Evolutionary conservation across 805 yeast species (phyloP), one percentile per base, ranked within the genome.

Genomic region (Candida chilensis): DNA sequence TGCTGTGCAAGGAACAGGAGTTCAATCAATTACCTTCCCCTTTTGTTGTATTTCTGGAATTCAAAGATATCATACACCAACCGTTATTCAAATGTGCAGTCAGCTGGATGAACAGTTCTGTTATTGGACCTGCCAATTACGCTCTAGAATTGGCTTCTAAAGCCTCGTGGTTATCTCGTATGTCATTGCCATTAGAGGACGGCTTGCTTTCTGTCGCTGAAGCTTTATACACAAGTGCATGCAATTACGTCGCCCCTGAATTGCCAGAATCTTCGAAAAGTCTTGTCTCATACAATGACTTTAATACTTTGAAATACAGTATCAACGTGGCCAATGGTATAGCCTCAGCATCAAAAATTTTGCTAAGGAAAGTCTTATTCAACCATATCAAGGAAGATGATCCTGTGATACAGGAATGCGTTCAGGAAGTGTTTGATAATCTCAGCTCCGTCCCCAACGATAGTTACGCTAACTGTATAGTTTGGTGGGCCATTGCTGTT

Each of bases 41-140:
- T 3, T 65, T 56, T 39, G 46, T 43, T 3, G 46, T 64, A 16
- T 67, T 56, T 34, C 40, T 39, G 22, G 50, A 53, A 3, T 49
- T 50, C 28, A 49, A 50, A 31, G 44, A 49, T 10, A 38, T 44
- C 16, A 44, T 60, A 29, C 50, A 52, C 19, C 36, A 44, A 2
- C 67, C 65, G 10, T 33, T 65, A 3, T 60, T 53, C 35, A 44
- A 50, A 16, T 49, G 59, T 35, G 52, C 47, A 10, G 54, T 52
- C 11, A 40, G 41, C 11, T 60, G 65, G 65, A 57, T 60, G 63
- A 60, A 60, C 32, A 57, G 60, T 34, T 66, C 67, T 0, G 53
- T 60, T 1, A 34, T 57, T 5, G 67, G 67, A 2, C 54, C 64
- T 5, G 50, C 63, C 1, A 37, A 46, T 3, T 57, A 49, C 9